These are phyloP conservation scores for Floccularia luteovirens DNA, from an alignment of 768 basidiomycete genomes.

Conservation along the genomic window DNA sequence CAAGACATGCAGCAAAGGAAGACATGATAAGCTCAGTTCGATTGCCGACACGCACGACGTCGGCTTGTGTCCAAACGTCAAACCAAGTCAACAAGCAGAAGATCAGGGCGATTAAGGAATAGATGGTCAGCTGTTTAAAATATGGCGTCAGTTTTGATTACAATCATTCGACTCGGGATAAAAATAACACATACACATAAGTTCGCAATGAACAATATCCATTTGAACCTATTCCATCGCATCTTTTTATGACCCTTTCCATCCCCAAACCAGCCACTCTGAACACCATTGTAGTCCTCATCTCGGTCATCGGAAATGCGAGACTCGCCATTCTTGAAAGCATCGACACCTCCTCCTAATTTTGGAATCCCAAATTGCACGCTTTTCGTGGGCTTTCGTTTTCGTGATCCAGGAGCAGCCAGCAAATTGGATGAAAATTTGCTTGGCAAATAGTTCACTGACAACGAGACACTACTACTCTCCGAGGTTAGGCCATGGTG, in stretches of 20 bases:
- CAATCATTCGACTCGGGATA: no score
- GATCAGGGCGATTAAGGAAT: slow-evolving; percentile 54
- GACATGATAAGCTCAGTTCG: slow-evolving; percentile 59
- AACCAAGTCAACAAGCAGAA: slow-evolving; percentile 72
- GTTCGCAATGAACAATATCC: slow-evolving; percentile 67
- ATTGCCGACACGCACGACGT: slow-evolving; percentile 66
- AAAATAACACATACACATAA: slow-evolving; percentile 25
- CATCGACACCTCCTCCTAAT: slow-evolving; percentile 64
- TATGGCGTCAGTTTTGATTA: background rate
- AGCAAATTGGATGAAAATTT: slow-evolving; percentile 17
- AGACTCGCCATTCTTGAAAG: slow-evolving; percentile 42
- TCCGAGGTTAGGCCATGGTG: slow-evolving; percentile 1
- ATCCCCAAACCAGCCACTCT: slow-evolving; percentile 28
- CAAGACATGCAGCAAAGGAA: slow-evolving; percentile 54
- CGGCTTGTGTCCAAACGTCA: slow-evolving; percentile 60
- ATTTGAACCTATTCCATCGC: slow-evolving; percentile 83
- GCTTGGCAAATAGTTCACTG: slow-evolving; percentile 17
- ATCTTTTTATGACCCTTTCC: slow-evolving; percentile 29
- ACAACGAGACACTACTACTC: slow-evolving; percentile 14
- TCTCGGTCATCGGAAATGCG: slow-evolving; percentile 40
- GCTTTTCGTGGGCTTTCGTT: slow-evolving; percentile 1
- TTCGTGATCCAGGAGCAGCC: slow-evolving; percentile 6
- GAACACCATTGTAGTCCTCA: slow-evolving; percentile 38
- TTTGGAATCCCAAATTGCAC: slow-evolving; percentile 32
- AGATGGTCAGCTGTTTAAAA: slow-evolving; percentile 34